Conservation (phyloP, 2,329 filamentous ascomycete species). For the Mycosphaerella sp. region DNA sequence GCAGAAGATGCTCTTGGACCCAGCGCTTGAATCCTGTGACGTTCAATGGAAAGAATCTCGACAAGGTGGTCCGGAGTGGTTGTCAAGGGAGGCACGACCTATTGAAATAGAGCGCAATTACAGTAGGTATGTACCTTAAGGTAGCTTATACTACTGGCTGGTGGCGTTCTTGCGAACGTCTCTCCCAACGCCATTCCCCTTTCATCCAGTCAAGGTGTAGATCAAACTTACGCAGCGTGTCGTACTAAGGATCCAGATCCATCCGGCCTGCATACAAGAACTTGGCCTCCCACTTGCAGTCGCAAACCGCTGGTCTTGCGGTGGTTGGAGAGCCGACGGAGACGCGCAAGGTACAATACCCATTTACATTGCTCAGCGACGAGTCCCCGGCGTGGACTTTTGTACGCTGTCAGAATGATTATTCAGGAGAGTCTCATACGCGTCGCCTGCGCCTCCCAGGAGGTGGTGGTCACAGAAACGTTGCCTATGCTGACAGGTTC, state of each 20-base stretch:
- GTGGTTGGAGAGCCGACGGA: not conserved
- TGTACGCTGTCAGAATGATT: not conserved
- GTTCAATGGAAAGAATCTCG: not conserved
- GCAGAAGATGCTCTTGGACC: not conserved
- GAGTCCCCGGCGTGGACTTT: not conserved
- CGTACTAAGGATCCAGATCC: not conserved
- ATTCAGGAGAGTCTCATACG: not conserved
- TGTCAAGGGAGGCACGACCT: conserved; percentile 4
- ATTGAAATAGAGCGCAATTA: not conserved
- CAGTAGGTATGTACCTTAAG: not conserved
- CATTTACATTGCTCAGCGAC: too few relatives aligned
- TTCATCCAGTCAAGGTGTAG: conserved; percentile 3
- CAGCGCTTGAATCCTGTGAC: not conserved
- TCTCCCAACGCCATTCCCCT: not conserved
- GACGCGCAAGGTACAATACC: not conserved
- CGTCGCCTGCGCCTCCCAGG: not conserved
- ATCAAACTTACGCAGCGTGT: too few relatives aligned
- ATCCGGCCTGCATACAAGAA: not conserved
- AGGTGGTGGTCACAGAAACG: not conserved
- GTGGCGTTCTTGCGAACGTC: not conserved
- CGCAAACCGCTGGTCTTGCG: not conserved
- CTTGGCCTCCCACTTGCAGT: too few relatives aligned
- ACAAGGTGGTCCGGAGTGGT: not conserved
- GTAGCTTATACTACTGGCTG: not conserved
- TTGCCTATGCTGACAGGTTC: not conserved